Base-by-base conservation (phyloP, 2,329 filamentous ascomycete genomes). In the Drechslerella dactyloides region DNA sequence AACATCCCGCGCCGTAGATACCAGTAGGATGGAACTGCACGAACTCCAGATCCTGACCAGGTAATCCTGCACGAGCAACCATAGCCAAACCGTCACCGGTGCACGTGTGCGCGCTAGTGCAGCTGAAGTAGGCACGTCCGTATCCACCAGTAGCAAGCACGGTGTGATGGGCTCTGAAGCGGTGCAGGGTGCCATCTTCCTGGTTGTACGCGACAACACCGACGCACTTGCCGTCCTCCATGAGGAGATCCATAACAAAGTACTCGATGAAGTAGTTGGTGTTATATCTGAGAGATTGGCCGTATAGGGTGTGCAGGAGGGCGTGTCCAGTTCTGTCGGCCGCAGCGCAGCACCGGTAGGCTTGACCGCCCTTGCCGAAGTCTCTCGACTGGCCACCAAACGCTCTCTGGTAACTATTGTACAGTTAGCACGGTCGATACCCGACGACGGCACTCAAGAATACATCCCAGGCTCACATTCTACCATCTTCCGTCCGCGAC, bases 231-330 rank as follows among this genome's bases (percentile, higher is more conserved):
- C 93, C 93, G 78, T 96, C 90, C 83, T 97, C 90, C 94, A 97
- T 97, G 78, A 99, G 90, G 81, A 97, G 84, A 80, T 97, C 94
- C 76, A 96, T 86, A 77, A 93, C 94, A 81, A 97, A 99, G 85
- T 93, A 97, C 83, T 97, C 94, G 81, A 99, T 97, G 83, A 99
- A 97, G 86, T 97, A 99, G 85, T 97, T 97, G 79, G 93, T 97
- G 85, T 97, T 96, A 86, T 97, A 92, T 79, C 91, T 86, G 73
- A 97, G 87, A 60, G 93, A 97, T 84, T 97, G 93, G 78, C 94
- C 94, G 82, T 97, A 99, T 76, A 99, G 90, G 24, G 94, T 99
- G 86, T 99, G 94, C 58, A 99, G 87, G 76, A 99, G 90, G 78
- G 94, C 94, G 82, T 99, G 94, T 75, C 94, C 94, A 74, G 94